phyloP scores from a whole-genome alignment of 148 eudicot species.

The Cornus kousa region DNA sequence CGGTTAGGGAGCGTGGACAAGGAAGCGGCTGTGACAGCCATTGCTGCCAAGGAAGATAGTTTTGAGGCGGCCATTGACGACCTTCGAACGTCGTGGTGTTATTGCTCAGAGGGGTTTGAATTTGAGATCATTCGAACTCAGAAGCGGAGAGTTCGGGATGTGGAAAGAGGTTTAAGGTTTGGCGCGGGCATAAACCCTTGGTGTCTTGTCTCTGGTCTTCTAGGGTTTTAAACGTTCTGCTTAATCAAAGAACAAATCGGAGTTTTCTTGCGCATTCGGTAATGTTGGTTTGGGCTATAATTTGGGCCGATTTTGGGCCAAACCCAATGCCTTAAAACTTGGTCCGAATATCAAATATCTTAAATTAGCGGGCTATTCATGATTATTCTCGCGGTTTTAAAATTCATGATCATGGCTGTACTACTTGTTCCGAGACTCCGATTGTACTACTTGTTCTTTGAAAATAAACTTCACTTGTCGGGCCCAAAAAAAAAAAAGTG shows the following conservation, averaged over 20 bases:
- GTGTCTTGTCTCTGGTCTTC: not conserved
- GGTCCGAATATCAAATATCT: no score
- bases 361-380: no score
- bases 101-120: not conserved
- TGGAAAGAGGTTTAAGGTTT: not conserved
- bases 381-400: no score
- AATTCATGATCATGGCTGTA: no score
- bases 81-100: not conserved
- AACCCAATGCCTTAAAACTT: not conserved
- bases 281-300: not conserved
- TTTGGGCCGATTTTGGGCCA: not conserved
- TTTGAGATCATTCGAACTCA: not conserved
- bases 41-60: conserved; percentile 41
- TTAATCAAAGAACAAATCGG: not conserved
- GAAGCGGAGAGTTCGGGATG: not conserved
- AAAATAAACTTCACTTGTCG: no score
- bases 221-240: conserved; percentile 13
- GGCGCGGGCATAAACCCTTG: conserved; percentile 6
- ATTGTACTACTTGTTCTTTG: no score
- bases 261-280: conserved; percentile 9
- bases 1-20: conserved; percentile 29
- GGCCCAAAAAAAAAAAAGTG: no score
- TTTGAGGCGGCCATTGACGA: conserved; percentile 45
- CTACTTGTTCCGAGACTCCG: no score
- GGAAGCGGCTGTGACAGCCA: conserved; percentile 47